These are phyloP conservation scores for Volvox reticuliferus DNA, from an alignment of 139 green algal species.

Conservation along the genomic window DNA sequence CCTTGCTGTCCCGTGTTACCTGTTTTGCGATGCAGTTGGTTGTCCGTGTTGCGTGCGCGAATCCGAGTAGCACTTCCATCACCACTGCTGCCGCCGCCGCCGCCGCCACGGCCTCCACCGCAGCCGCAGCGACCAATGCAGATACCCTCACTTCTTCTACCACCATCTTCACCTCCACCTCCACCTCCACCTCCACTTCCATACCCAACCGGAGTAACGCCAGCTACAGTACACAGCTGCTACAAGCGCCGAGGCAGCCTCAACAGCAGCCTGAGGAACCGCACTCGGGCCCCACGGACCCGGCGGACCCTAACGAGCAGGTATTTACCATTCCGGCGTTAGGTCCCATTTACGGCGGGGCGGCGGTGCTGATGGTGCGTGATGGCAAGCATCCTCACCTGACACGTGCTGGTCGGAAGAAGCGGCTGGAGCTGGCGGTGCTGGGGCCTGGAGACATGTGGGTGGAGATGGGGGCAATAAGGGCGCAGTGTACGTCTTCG, in stretches of 20 bases:
- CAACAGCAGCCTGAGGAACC: neutral
- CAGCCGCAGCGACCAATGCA: neutral
- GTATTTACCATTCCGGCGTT: neutral
- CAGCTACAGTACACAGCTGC: neutral
- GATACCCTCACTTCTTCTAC: neutral
- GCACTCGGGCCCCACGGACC: no score
- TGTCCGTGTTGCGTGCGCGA: neutral
- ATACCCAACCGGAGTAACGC: neutral
- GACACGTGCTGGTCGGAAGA: neutral
- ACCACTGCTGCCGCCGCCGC: no score
- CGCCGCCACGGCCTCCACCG: neutral
- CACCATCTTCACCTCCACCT: neutral
- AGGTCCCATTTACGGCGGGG: neutral
- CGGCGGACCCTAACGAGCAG: neutral
- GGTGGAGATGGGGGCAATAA: neutral
- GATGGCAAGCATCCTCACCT: neutral
- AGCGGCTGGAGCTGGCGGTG: slow-evolving; percentile 38
- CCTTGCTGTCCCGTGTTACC: neutral
- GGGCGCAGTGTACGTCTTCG: no score
- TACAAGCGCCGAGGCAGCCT: no score
- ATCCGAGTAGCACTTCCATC: neutral
- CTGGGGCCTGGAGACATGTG: slow-evolving; percentile 42
- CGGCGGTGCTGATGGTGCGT: neutral
- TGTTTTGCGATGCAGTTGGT: neutral
- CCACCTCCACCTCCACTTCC: neutral